Conservation (phyloP, 108 stramenopile species). For the Cyclotella choctawhatcheeana region DNA sequence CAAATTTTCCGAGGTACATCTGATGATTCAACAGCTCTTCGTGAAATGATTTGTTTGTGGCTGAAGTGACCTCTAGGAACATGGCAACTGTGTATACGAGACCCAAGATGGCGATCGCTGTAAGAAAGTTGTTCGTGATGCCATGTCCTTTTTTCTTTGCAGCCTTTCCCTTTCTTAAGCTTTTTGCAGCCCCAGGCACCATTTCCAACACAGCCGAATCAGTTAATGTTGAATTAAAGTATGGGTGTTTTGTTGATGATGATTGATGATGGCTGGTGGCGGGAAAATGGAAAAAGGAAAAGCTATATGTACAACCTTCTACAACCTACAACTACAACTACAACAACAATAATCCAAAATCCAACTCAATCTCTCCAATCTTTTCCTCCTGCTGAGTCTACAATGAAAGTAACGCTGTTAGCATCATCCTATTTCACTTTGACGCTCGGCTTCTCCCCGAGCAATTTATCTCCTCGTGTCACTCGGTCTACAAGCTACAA, state of each 20-base stretch:
- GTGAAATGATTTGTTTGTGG: slow-evolving; percentile 5
- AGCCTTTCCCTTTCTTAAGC: background rate
- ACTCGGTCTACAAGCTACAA: background rate
- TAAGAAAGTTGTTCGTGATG: slow-evolving; percentile 3
- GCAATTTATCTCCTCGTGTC: no score
- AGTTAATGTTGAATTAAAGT: no score
- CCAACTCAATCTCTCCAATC: no score
- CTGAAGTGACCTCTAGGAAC: background rate
- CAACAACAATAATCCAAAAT: no score
- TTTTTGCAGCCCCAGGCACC: no score
- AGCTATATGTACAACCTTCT: no score
- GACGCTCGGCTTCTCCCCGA: background rate
- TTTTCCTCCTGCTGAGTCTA: background rate
- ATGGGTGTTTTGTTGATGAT: no score
- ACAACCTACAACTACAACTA: no score
- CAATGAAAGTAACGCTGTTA: background rate
- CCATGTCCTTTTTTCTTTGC: background rate
- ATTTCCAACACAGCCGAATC: no score
- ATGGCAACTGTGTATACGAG: slow-evolving; percentile 10
- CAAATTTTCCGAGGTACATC: background rate
- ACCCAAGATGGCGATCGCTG: background rate
- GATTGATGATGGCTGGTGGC: no score
- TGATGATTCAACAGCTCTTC: no score
- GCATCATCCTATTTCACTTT: background rate
- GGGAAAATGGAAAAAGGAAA: no score